These are phyloP conservation scores for Yamadazyma dendronema DNA, from an alignment of 1,139 yeast species.

Conservation along the genomic window DNA sequence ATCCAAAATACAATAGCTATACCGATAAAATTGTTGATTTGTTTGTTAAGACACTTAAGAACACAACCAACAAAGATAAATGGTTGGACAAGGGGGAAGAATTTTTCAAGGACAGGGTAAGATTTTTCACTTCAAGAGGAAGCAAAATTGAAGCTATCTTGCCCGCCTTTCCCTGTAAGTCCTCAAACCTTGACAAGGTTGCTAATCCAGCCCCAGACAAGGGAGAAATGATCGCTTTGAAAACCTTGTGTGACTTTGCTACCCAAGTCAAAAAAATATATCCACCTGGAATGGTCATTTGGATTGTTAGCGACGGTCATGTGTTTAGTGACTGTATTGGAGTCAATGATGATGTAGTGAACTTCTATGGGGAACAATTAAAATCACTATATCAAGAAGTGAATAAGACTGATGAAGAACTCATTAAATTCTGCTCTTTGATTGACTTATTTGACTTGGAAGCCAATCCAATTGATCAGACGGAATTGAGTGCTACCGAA, in stretches of 20 bases:
- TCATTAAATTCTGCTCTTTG: constrained; percentile 34
- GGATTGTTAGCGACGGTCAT: constrained; percentile 65
- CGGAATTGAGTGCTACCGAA: constrained; percentile 20
- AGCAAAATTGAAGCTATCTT: constrained; percentile 52
- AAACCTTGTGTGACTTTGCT: constrained; percentile 32
- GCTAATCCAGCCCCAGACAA: constrained; percentile 49
- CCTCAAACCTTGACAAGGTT: constrained; percentile 56
- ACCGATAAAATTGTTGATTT: constrained; percentile 19
- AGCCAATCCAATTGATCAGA: constrained; percentile 16
- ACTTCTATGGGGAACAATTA: constrained; percentile 44
- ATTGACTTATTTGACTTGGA: constrained; percentile 33
- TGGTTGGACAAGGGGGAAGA: constrained; percentile 49
- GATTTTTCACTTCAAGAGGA: constrained; percentile 48
- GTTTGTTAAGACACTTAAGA: constrained; percentile 47
- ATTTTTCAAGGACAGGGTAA: constrained; percentile 38
- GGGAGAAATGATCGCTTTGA: constrained; percentile 41
- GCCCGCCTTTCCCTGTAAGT: constrained; percentile 67
- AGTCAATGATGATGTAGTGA: constrained; percentile 53
- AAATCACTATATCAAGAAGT: constrained; percentile 37
- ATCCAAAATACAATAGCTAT: background rate
- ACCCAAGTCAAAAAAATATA: constrained; percentile 36
- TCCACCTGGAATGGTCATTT: constrained; percentile 53
- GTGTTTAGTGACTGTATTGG: constrained; percentile 63
- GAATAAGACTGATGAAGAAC: constrained; percentile 23
- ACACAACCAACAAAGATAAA: constrained; percentile 44